A percentile compares a stretch with the other conserved stretches of the same genome.
phyloP scores from a whole-genome alignment of 768 basidiomycete species.

The Mycena alexandri region DNA sequence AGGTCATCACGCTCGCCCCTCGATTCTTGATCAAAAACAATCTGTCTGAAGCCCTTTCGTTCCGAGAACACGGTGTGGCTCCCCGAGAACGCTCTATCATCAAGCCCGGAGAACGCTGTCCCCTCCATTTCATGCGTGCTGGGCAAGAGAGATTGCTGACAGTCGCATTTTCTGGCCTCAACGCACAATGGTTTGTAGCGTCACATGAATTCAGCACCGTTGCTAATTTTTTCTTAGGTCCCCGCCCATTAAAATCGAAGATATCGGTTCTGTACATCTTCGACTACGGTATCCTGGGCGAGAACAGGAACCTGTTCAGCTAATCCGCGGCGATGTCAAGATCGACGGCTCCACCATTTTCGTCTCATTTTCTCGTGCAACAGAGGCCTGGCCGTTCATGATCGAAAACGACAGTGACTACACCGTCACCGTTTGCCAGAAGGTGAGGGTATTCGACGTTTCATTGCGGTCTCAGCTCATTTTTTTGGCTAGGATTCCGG shows the following conservation, averaged over 20 bases:
- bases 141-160: slow-evolving; percentile 83
- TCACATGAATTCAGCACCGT: slow-evolving; percentile 7
- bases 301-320: slow-evolving; percentile 52
- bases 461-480: slow-evolving; percentile 8
- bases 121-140: slow-evolving; percentile 75
- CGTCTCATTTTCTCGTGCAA: slow-evolving; percentile 75
- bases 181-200: slow-evolving; percentile 79
- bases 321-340: slow-evolving; percentile 83
- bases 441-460: slow-evolving; percentile 56
- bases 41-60: slow-evolving; percentile 73
- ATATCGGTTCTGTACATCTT: slow-evolving; percentile 88
- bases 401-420: slow-evolving; percentile 92
- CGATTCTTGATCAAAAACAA: slow-evolving; percentile 93
- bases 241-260: slow-evolving; percentile 89
- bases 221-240: slow-evolving; percentile 69
- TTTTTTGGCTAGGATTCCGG: slow-evolving; percentile 56
- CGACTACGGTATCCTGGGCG: slow-evolving; percentile 65
- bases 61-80: slow-evolving; percentile 87
- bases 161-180: slow-evolving; percentile 87
- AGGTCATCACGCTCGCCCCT: slow-evolving; percentile 92
- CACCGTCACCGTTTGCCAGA: slow-evolving; percentile 77
- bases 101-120: slow-evolving; percentile 74
- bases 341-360: slow-evolving; percentile 93
- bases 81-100: slow-evolving; percentile 73
- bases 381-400: slow-evolving; percentile 87